A percentile compares a stretch with the other conserved stretches of the same genome.
phyloP scores from a whole-genome alignment of 371 early-diverging fungal genomes.

The Nematocida ironsii region DNA sequence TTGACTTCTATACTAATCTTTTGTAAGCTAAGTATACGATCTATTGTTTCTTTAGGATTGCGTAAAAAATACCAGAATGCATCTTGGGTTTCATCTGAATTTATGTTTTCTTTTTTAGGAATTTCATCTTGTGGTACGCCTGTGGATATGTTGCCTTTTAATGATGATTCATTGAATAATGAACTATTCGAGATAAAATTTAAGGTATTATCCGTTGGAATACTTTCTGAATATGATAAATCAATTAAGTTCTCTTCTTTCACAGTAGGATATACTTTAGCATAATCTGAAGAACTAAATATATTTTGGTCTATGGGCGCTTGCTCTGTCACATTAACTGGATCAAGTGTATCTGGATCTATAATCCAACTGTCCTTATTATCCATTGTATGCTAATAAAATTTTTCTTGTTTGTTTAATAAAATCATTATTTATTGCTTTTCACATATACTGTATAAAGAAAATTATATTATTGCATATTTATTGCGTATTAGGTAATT shows the following conservation, averaged over 20 bases:
- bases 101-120: no score
- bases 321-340: not conserved
- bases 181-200: not conserved
- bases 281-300: not conserved
- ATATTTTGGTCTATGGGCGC: no score
- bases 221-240: not conserved
- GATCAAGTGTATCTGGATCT: not conserved
- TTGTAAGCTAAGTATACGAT: no score
- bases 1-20: no score
- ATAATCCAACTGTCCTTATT: not conserved
- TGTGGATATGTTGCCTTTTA: no score
- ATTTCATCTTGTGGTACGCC: no score
- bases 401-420: not conserved
- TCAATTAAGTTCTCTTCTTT: not conserved
- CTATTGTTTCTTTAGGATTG: no score
- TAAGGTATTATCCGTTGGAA: not conserved
- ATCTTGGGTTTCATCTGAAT: no score
- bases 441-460: not conserved
- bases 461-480: not conserved
- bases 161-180: no score
- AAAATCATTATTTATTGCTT: no score
- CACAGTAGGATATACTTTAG: not conserved
- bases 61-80: no score
- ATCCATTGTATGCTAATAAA: conserved; percentile 1
- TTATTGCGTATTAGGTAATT: not conserved